Percentiles rank a stretch among this genome's conserved stretches.
These are phyloP conservation scores for Nothophoma quercina DNA, from an alignment of 2,329 filamentous ascomycete genomes.

Conservation along the genomic window DNA sequence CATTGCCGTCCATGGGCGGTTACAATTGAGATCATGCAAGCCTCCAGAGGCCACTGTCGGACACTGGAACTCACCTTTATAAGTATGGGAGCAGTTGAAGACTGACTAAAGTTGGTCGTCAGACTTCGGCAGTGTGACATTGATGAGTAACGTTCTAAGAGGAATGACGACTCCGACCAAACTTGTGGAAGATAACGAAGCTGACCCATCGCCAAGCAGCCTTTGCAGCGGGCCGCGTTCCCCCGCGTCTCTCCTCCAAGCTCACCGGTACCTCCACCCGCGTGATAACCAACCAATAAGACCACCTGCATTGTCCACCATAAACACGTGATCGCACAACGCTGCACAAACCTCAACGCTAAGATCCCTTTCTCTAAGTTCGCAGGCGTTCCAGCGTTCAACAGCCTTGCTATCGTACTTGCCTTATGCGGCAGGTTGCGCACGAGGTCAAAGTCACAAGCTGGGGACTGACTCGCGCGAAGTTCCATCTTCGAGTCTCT, in stretches of 20 bases:
- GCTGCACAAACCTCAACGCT: conserved; percentile 22
- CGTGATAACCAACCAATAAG: conserved; percentile 9
- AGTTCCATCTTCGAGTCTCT: background rate
- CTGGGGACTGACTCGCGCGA: background rate
- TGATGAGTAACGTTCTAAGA: too few species aligned
- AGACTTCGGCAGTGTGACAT: too few species aligned
- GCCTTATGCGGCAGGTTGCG: conserved; percentile 34
- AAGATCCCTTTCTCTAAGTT: conserved; percentile 23
- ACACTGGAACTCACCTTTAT: too few species aligned
- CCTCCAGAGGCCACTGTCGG: too few species aligned
- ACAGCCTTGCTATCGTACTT: conserved; percentile 25
- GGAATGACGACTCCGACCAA: too few species aligned
- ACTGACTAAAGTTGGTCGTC: too few species aligned
- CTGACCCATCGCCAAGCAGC: background rate
- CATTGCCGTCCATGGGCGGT: too few species aligned
- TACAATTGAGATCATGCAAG: too few species aligned
- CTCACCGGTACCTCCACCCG: background rate
- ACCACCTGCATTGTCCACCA: background rate
- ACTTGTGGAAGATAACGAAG: too few species aligned
- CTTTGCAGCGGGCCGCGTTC: background rate
- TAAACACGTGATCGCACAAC: conserved; percentile 24
- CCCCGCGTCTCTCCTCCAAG: background rate
- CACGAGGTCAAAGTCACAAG: background rate
- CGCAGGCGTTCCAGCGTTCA: conserved; percentile 44
- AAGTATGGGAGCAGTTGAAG: too few species aligned